Base-by-base conservation (phyloP, 768 basidiomycete genomes). In the Lactifluus subvellereus region DNA sequence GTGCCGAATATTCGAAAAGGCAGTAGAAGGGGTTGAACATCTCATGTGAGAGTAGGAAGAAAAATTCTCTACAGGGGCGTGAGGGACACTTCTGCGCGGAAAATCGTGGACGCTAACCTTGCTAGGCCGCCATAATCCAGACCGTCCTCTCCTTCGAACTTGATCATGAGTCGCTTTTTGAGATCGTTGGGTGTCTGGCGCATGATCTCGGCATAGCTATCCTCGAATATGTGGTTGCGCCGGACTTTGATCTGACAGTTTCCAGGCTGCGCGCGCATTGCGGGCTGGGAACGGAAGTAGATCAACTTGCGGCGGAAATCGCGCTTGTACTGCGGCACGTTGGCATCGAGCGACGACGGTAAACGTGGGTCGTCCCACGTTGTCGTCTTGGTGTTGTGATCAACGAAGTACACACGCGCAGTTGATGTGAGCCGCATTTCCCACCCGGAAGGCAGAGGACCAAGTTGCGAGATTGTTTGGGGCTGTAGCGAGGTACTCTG, bases 21-120 rank as follows among this genome's bases (percentile, higher is more conserved):
- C 97, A 98, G 77, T 99, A 98, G 83, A 99, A 98, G 27, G 97
- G 97, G 76, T 98, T 97, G 82, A 99, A 98, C 97, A 99, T 98
- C 77, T 98, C 97, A 74, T 99, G 97, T 38, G 96, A 98, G 53
- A 99, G 83, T 61, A 99, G 79, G 89, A 98, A 99, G 83, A 99
- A 99, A 82, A 98, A 99, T 77, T 99, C 97, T 80, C 95, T 96
- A 75, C 49, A 62, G 27, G 54, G 10, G 40, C 42, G 62, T 47
- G 35, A 56, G 32, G 20, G 64, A 48, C 37, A 49, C 71, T 5
- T 52, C 27, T 45, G 27, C 27, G 20, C 33, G 20, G 47, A 48
- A 48, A 33, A 30, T 37, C 7, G 56, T 48, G 27, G 20, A 43
- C 48, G 76, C 84, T 42, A 69, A 94, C 93, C 96, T 87, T 45